Conservation (phyloP, 495 filamentous ascomycete genomes). For the Daldinia caldariorum region DNA sequence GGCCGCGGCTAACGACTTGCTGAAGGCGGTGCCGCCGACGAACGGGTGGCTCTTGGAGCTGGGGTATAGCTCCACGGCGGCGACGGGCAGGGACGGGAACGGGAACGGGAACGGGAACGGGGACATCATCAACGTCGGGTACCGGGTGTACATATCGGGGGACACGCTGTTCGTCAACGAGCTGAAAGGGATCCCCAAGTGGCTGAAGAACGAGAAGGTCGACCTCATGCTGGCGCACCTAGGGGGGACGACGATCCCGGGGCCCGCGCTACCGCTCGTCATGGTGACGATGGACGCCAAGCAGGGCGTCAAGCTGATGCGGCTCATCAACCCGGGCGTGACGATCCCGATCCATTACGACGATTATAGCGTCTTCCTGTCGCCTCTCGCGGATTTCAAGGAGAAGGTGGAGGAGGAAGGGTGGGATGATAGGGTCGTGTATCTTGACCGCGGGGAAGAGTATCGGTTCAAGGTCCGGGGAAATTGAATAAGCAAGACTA, state of each 20-base stretch:
- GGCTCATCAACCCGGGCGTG: conserved; percentile 68
- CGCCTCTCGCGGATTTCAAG: conserved; percentile 68
- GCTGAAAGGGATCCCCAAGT: conserved; percentile 65
- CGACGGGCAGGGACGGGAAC: conserved; percentile 29
- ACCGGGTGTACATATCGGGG: conserved; percentile 76
- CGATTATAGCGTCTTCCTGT: conserved; percentile 72
- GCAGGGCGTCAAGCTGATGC: conserved; percentile 69
- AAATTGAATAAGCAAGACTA: conserved; percentile 16
- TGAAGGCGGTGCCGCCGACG: conserved; percentile 72
- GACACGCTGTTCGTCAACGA: conserved; percentile 76
- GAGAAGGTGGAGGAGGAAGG: conserved; percentile 63
- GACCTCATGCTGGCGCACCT: conserved; percentile 76
- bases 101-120: conserved; percentile 33
- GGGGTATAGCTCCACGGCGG: conserved; percentile 52
- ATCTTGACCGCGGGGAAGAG: conserved; percentile 69
- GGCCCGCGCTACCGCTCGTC: conserved; percentile 63
- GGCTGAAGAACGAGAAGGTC: conserved; percentile 58
- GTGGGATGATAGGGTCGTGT: conserved; percentile 63
- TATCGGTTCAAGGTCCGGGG: conserved; percentile 64
- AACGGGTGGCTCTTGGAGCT: conserved; percentile 80
- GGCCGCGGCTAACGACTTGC: conserved; percentile 63
- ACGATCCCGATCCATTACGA: conserved; percentile 78
- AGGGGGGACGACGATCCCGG: conserved; percentile 73
- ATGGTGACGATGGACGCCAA: conserved; percentile 80
- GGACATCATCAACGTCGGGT: conserved; percentile 58